Conservation (phyloP, 768 basidiomycete genomes). For the Amanita rubescens region DNA sequence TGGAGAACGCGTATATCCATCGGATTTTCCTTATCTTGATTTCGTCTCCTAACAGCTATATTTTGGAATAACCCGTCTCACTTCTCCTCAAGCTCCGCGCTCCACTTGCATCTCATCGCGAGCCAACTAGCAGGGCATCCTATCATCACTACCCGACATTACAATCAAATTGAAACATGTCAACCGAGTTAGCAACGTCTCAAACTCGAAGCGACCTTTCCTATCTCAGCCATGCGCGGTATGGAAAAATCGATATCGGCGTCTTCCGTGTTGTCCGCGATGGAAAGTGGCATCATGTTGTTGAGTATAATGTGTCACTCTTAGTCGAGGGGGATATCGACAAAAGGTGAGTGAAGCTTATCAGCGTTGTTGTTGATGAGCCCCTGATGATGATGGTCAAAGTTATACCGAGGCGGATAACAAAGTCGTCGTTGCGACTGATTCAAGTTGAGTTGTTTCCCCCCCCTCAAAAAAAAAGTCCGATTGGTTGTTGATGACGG, state of each 20-base stretch:
- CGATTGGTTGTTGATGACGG: too few relatives aligned
- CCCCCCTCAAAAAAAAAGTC: too few relatives aligned
- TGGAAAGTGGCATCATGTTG: conserved; percentile 58
- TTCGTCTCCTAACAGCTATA: background rate
- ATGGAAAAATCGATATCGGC: conserved; percentile 86
- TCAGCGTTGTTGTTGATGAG: background rate
- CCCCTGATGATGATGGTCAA: background rate
- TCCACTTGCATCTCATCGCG: background rate
- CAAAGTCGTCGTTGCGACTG: conserved; percentile 81
- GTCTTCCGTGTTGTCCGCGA: conserved; percentile 80
- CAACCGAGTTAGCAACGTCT: background rate
- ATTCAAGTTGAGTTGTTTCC: conserved; percentile 53
- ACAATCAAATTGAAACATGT: background rate
- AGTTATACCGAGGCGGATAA: conserved; percentile 91
- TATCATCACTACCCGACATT: background rate
- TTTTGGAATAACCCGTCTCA: background rate
- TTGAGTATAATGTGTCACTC: conserved; percentile 77
- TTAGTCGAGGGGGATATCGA: conserved; percentile 81
- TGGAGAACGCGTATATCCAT: background rate
- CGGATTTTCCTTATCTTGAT: background rate
- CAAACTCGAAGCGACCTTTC: conserved; percentile 4
- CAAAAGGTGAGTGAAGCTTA: conserved; percentile 42
- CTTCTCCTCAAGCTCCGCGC: too few relatives aligned
- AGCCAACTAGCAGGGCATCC: background rate
- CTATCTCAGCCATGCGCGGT: conserved; percentile 45